Evolutionary conservation across 306 rosid genomes (phyloP), one percentile per base, ranked within the genome.

Genomic region (Ochetophila trinervis): DNA sequence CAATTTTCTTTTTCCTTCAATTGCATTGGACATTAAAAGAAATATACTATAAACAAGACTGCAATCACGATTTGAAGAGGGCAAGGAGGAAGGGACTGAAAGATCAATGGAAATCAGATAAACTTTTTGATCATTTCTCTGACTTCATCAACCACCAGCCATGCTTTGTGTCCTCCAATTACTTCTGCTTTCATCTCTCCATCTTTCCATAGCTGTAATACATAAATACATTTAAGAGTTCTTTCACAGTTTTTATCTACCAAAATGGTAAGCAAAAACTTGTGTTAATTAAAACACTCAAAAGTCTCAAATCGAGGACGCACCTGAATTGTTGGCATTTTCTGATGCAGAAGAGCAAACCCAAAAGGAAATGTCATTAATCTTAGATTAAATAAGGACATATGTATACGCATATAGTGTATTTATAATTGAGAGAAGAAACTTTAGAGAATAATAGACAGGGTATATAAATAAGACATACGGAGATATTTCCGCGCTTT

Each of bases 281-380:
- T n/a, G 3, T n/a, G 5, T 32, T 21, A 53, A 2, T 30, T 6
- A 23, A 54, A 73, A 56, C n/a, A n/a, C n/a, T n/a, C n/a, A n/a
- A n/a, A n/a, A n/a, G n/a, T n/a, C 23, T 44, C 10, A 17, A 24
- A 50, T 16, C 20, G 22, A 42, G 27, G 50, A 74, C 84, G 45
- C 65, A 89, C 98, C 95, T 93, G 98, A 82, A 87, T 81, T 51
- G 97, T 93, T 52, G 97, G 98, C 98, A 93, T 93, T 83, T 93
- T 93, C 98, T 93, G 91, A 18, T 36, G 71, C 68, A 65, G 9
- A 20, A 52, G 24, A 37, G 5, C 11, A 8, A 48, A 24, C 24
- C 24, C 6, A 64, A 48, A 3, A 57, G 24, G 23, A 42, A 51
- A 27, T 34, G 2, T 6, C 11, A 40, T 40, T 40, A 40, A 8